These are phyloP conservation scores for Penicillium tannophilum DNA, from an alignment of 495 filamentous ascomycete genomes.

Conservation along the genomic window DNA sequence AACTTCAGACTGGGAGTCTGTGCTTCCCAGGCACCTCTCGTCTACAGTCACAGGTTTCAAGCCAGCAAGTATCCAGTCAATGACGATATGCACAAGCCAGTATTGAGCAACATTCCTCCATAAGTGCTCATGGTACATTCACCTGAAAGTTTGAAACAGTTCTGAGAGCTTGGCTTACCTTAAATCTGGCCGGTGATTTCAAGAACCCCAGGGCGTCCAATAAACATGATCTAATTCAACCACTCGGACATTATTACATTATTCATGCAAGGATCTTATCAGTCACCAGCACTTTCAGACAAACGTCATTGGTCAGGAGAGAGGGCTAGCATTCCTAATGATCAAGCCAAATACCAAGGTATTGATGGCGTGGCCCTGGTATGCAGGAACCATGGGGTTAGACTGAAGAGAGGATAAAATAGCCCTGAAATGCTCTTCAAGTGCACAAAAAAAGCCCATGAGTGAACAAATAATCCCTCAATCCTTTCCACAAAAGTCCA, in stretches of 20 bases:
- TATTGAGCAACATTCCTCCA: not conserved
- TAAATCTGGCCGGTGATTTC: slow-evolving; percentile 12
- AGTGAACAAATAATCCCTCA: not conserved
- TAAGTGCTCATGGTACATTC: not conserved
- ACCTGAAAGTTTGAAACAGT: slow-evolving; percentile 1
- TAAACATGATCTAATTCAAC: not conserved
- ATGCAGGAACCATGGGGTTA: slow-evolving; percentile 14
- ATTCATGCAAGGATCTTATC: slow-evolving; percentile 13
- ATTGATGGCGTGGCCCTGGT: slow-evolving; percentile 21
- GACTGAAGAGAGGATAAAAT: not conserved
- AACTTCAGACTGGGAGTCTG: no score
- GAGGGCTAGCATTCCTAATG: slow-evolving; percentile 21
- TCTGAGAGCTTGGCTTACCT: slow-evolving; percentile 10
- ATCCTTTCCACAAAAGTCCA: not conserved
- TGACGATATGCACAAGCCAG: not conserved
- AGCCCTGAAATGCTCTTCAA: not conserved
- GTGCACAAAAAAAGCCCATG: not conserved
- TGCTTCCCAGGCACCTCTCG: no score
- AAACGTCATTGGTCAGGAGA: slow-evolving; percentile 6
- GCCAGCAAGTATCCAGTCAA: no score
- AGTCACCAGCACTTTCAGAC: not conserved
- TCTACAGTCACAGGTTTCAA: no score
- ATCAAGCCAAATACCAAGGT: slow-evolving; percentile 9
- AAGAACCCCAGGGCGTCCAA: not conserved
- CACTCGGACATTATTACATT: slow-evolving; percentile 4